phyloP scores from a whole-genome alignment of 768 basidiomycete species.

The Xanthoconium stramineum region DNA sequence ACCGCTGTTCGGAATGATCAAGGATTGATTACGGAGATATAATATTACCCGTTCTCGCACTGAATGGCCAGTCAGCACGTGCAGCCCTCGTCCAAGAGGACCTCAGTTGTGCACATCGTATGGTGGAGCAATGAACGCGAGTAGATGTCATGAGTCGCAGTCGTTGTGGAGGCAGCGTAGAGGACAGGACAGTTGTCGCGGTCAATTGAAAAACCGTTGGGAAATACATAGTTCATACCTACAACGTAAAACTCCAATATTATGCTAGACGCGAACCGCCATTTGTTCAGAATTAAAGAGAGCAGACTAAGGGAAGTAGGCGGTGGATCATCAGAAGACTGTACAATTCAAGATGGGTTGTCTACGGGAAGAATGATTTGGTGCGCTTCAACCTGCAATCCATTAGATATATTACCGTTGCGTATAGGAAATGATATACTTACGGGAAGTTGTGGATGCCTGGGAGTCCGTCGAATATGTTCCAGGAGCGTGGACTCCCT shows the following conservation, averaged over 20 bases:
- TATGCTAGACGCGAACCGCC: background rate
- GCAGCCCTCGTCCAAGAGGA: background rate
- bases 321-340: background rate
- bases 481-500: background rate
- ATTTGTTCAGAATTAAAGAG: background rate
- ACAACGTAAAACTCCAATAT: background rate
- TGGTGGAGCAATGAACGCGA: background rate
- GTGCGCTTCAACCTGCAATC: background rate
- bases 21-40: background rate
- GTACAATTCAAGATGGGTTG: background rate
- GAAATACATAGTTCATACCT: slow-evolving; percentile 8
- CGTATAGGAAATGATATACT: background rate
- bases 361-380: background rate
- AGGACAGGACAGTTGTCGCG: background rate
- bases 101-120: background rate
- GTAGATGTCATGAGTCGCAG: background rate
- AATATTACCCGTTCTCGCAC: background rate
- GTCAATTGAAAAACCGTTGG: background rate
- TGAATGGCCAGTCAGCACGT: background rate
- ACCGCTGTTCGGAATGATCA: background rate
- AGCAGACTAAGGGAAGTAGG: background rate
- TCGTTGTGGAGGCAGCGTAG: background rate
- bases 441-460: background rate
- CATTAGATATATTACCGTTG: background rate
- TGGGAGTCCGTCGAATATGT: background rate